Evolutionary conservation across 2,329 filamentous ascomycete species (phyloP).

Genomic region (Microthyrium microscopicum): DNA sequence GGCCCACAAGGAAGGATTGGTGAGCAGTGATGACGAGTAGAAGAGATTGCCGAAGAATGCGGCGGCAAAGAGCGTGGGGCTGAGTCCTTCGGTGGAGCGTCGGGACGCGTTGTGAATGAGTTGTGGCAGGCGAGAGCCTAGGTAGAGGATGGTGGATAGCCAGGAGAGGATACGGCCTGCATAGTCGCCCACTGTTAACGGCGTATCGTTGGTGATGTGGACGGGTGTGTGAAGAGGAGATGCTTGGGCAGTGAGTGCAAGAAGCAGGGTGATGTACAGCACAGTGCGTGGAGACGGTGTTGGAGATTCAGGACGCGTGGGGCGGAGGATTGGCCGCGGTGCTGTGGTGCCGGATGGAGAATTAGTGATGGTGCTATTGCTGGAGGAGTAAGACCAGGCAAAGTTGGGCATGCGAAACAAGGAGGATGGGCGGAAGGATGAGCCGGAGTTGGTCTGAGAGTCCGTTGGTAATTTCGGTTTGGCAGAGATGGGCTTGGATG

Average conservation of each 20-base stretch:
- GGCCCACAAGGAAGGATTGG: constrained; percentile 47
- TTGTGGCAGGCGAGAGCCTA: constrained; percentile 44
- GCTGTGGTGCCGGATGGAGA: constrained; percentile 15
- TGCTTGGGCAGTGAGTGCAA: constrained; percentile 25
- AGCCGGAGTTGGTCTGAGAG: constrained; percentile 2
- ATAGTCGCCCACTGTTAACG: too few relatives aligned
- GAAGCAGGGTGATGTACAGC: constrained; percentile 28
- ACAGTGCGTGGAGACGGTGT: constrained; percentile 29
- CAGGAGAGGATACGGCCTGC: constrained; percentile 38
- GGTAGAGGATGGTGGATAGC: constrained; percentile 39
- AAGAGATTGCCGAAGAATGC: constrained; percentile 53
- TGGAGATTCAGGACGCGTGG: constrained; percentile 23
- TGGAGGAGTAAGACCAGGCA: constrained; percentile 1
- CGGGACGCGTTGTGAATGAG: constrained; percentile 48
- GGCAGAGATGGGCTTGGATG: constrained; percentile 5
- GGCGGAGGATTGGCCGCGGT: constrained; percentile 16
- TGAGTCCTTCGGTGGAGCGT: constrained; percentile 46
- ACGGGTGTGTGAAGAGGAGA: constrained; percentile 14
- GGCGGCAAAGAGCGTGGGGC: constrained; percentile 45
- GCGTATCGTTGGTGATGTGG: neutral
- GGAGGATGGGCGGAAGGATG: too few relatives aligned
- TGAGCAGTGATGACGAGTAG: constrained; percentile 44
- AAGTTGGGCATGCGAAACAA: constrained; percentile 9
- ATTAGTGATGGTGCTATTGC: constrained; percentile 9
- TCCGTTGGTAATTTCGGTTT: neutral